These are phyloP conservation scores for Perkinsus olseni DNA, from an alignment of 169 alveolate species.

Conservation along the genomic window DNA sequence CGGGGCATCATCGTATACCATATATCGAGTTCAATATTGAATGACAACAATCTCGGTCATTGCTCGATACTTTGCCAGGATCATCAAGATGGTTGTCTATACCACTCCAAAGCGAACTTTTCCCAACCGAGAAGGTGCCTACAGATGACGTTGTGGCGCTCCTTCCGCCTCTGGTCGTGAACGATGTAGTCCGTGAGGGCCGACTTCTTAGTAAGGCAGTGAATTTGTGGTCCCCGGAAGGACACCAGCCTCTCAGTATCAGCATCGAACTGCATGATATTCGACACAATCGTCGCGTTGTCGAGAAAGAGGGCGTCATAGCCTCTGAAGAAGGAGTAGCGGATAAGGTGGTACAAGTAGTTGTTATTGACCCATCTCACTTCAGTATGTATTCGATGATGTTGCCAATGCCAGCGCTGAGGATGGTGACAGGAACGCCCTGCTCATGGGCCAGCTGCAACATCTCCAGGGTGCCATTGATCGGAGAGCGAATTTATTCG, in stretches of 20 bases:
- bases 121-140: no score
- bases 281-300: neutral
- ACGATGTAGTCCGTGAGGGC: neutral
- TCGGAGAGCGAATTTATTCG: neutral
- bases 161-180: neutral
- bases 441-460: neutral
- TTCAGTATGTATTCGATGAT: conserved; percentile 1
- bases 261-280: neutral
- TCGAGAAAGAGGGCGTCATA: neutral
- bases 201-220: neutral
- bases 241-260: neutral
- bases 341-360: neutral
- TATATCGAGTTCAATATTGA: neutral
- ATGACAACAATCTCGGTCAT: no score
- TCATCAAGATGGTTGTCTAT: no score
- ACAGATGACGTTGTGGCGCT: neutral
- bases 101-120: no score
- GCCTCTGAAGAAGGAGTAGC: neutral
- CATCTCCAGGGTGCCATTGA: neutral
- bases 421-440: conserved; percentile 12
- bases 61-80: no score
- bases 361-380: neutral
- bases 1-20: no score
- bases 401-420: conserved; percentile 24
- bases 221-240: neutral